These are phyloP conservation scores for Nectriaceae sp. DNA, from an alignment of 2,329 filamentous ascomycete genomes.

Conservation along the genomic window DNA sequence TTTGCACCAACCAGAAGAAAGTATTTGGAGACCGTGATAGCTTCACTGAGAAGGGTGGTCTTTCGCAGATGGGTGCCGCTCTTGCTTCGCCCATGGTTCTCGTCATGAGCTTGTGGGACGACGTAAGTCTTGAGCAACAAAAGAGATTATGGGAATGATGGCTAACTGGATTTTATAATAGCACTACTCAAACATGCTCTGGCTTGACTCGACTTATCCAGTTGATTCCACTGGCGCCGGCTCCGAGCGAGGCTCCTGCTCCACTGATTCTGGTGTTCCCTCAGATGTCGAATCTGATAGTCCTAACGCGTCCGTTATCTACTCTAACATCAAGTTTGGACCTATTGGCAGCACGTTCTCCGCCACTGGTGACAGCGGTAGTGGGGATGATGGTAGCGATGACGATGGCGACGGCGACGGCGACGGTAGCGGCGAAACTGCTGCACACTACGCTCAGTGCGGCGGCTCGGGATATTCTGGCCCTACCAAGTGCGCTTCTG, in stretches of 20 bases:
- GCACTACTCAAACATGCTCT: conserved; percentile 69
- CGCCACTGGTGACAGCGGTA: conserved; percentile 2
- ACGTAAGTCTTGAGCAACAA: conserved; percentile 47
- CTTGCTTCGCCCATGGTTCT: conserved; percentile 47
- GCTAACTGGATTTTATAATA: conserved; percentile 8
- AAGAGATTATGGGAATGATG: no score
- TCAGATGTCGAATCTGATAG: conserved; percentile 46
- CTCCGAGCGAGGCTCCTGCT: conserved; percentile 55
- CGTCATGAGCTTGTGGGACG: conserved; percentile 60
- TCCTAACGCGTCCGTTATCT: conserved; percentile 53
- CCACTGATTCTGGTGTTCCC: conserved; percentile 53
- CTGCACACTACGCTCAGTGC: conserved; percentile 39
- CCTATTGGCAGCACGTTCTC: conserved; percentile 55
- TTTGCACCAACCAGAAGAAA: conserved; percentile 60
- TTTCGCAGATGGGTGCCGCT: conserved; percentile 55
- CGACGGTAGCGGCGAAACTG: conserved; percentile 17
- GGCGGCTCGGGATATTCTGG: conserved; percentile 39
- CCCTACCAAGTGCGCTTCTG: conserved; percentile 36
- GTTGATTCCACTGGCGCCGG: conserved; percentile 47
- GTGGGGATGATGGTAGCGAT: not conserved
- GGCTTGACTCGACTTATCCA: conserved; percentile 71
- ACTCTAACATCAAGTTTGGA: conserved; percentile 61
- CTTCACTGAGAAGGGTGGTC: conserved; percentile 59
- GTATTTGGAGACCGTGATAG: conserved; percentile 55
- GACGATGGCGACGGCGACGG: not conserved